A percentile compares a stretch with the other conserved stretches of the same genome.
Evolutionary conservation across 2,329 filamentous ascomycete genomes (phyloP).

Genomic region (Botrytis paeoniae): DNA sequence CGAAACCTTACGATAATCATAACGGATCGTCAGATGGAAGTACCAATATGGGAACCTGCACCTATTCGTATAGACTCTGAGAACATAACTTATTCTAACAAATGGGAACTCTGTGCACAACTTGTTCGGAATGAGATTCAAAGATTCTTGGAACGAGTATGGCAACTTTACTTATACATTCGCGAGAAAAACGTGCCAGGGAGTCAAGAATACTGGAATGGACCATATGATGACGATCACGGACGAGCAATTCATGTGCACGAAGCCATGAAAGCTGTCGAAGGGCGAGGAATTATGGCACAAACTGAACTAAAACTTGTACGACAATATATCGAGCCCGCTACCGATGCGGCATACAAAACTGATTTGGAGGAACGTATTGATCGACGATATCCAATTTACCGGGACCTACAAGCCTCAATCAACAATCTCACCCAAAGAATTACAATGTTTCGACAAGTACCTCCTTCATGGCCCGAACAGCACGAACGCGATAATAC

Average conservation of each 20-base stretch:
- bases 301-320: not conserved
- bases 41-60: constrained; percentile 7
- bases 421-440: constrained; percentile 11
- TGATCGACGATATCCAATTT: constrained; percentile 15
- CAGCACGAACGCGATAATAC: constrained; percentile 19
- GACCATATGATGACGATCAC: constrained; percentile 16
- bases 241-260: constrained; percentile 17
- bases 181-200: not conserved
- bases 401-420: constrained; percentile 7
- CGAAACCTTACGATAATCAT: constrained; percentile 7
- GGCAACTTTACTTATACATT: not conserved
- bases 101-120: constrained; percentile 6
- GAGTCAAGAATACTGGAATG: constrained; percentile 12
- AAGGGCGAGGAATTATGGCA: constrained; percentile 5
- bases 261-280: constrained; percentile 3
- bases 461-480: constrained; percentile 15
- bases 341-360: constrained; percentile 6
- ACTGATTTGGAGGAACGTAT: constrained; percentile 12
- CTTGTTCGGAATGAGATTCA: constrained; percentile 6
- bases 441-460: constrained; percentile 9
- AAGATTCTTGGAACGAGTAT: constrained; percentile 7
- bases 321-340: constrained; percentile 12
- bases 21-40: not conserved
- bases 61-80: constrained; percentile 2
- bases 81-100: constrained; percentile 2